Conservation (phyloP, 805 yeast genomes). For the Yarrowia deformans region DNA sequence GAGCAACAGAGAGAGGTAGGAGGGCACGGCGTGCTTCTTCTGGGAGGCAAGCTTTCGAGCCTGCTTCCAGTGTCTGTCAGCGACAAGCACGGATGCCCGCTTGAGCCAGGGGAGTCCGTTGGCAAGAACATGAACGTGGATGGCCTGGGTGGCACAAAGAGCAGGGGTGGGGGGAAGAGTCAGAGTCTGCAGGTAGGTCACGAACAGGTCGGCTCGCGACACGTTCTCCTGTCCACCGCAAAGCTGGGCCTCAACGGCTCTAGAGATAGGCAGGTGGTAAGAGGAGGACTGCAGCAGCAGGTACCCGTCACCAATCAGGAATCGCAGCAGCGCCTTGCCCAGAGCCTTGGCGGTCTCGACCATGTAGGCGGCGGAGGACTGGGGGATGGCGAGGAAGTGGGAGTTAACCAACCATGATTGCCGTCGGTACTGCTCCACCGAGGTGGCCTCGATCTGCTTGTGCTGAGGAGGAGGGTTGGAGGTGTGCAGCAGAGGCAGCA, state of each 20-base stretch:
- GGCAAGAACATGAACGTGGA: constrained; percentile 47
- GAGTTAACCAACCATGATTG: constrained; percentile 46
- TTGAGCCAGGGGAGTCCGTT: constrained; percentile 42
- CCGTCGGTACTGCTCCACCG: constrained; percentile 26
- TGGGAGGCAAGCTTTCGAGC: constrained; percentile 44
- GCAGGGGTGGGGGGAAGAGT: constrained; percentile 45
- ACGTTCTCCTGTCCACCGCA: constrained; percentile 51
- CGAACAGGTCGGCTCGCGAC: constrained; percentile 45
- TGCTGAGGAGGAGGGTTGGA: constrained; percentile 26
- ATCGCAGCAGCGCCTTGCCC: constrained; percentile 43
- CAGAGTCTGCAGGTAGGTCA: constrained; percentile 47
- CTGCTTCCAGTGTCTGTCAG: constrained; percentile 45
- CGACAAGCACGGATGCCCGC: constrained; percentile 38
- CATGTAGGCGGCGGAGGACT: constrained; percentile 25
- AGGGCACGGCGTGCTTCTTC: constrained; percentile 40
- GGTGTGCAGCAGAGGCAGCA: constrained; percentile 46
- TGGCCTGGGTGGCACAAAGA: constrained; percentile 47
- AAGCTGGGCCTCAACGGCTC: constrained; percentile 52
- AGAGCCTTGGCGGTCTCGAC: constrained; percentile 40
- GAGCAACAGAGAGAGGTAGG: constrained; percentile 39
- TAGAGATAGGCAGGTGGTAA: constrained; percentile 36
- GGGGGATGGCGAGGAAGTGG: constrained; percentile 45
- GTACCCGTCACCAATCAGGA: constrained; percentile 46
- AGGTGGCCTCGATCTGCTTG: constrained; percentile 38
- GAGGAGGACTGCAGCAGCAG: constrained; percentile 40